These are phyloP conservation scores for Diospyros kaki DNA, from an alignment of 148 eudicot genomes.

Conservation along the genomic window DNA sequence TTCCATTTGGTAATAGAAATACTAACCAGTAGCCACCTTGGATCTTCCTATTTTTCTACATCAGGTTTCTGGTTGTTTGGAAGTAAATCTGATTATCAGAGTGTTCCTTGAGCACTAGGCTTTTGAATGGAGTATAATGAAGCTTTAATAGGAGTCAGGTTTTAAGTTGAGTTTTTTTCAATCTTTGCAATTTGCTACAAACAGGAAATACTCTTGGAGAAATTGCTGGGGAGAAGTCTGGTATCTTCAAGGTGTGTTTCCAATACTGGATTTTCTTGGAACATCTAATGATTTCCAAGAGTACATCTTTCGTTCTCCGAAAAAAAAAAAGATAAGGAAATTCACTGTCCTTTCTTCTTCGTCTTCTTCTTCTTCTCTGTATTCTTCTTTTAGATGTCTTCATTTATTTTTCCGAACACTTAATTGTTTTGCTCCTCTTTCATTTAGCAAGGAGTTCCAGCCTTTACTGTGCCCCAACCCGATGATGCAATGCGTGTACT, in stretches of 20 bases:
- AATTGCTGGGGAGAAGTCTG: constrained; percentile 97
- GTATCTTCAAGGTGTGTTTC: constrained; percentile 74
- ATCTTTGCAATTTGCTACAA: constrained; percentile 14
- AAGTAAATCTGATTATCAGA: background rate
- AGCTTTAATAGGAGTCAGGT: constrained; percentile 7
- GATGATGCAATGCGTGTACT: constrained; percentile 95
- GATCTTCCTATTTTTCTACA: background rate
- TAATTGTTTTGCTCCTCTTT: constrained; percentile 6
- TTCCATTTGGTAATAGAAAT: background rate
- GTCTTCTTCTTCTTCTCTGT: constrained; percentile 1
- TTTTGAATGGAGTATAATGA: background rate
- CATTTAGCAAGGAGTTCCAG: constrained; percentile 76
- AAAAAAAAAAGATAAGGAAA: too few relatives aligned
- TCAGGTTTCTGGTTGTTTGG: background rate
- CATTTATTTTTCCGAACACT: background rate
- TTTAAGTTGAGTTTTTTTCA: background rate
- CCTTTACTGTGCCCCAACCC: constrained; percentile 90
- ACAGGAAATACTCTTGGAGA: constrained; percentile 90
- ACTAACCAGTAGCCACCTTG: background rate
- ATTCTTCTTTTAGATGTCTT: background rate
- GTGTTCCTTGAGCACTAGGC: background rate
- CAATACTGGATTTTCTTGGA: background rate
- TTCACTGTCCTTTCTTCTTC: background rate
- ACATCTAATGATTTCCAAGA: background rate
- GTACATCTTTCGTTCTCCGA: background rate